Conservation (phyloP, 805 yeast species). For the Danielia reshetovae region DNA sequence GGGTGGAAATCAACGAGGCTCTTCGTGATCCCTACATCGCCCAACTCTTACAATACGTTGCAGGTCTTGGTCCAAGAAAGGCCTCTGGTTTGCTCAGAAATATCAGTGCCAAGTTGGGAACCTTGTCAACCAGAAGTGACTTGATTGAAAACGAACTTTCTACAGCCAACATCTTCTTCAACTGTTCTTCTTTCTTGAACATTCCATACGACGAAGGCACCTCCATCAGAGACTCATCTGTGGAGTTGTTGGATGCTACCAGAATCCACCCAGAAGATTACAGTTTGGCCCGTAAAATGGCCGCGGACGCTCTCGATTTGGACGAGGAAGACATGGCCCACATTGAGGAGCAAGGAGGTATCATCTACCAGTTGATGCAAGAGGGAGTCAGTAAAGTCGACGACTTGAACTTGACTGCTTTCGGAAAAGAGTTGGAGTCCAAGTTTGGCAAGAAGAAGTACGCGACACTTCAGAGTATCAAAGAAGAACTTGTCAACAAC, state of each 20-base stretch:
- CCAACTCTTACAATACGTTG: constrained; percentile 66
- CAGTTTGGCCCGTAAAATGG: constrained; percentile 93
- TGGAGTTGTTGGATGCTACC: constrained; percentile 87
- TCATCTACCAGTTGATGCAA: constrained; percentile 66
- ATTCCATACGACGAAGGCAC: constrained; percentile 66
- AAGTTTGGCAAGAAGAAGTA: constrained; percentile 70
- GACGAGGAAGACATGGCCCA: constrained; percentile 91
- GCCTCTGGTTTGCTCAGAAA: constrained; percentile 83
- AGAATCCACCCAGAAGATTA: constrained; percentile 98
- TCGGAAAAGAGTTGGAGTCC: constrained; percentile 81
- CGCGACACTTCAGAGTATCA: constrained; percentile 77
- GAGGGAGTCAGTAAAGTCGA: constrained; percentile 75
- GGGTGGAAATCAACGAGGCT: constrained; percentile 91
- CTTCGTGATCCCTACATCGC: constrained; percentile 72
- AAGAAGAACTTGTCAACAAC: constrained; percentile 82
- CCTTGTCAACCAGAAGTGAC: constrained; percentile 66
- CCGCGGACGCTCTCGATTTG: constrained; percentile 93
- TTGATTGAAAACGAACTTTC: constrained; percentile 77
- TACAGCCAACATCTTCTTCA: constrained; percentile 78
- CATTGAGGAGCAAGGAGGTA: constrained; percentile 76
- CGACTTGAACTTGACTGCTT: constrained; percentile 84
- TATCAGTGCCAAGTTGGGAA: constrained; percentile 60
- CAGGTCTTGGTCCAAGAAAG: constrained; percentile 95
- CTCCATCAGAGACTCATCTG: constrained; percentile 50
- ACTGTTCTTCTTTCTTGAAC: constrained; percentile 85